Evolutionary conservation across 352 stramenopile species (phyloP).

Genomic region (Phytophthora colocasiae): DNA sequence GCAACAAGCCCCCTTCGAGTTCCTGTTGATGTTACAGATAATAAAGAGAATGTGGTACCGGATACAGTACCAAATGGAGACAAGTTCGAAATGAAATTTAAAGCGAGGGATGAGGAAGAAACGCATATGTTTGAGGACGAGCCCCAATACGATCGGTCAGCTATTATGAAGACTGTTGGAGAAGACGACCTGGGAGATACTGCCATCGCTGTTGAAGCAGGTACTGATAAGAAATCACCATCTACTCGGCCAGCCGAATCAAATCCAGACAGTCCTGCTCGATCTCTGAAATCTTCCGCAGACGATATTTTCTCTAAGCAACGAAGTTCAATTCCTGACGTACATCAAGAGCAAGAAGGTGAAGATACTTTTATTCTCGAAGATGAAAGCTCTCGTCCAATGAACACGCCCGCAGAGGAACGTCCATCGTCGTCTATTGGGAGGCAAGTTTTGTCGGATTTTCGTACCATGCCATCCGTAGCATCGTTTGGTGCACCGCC

Average conservation of each 20-base stretch:
- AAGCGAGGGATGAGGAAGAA: background rate
- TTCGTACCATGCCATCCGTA: conserved; percentile 66
- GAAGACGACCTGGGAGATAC: background rate
- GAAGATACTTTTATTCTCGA: conserved; percentile 1
- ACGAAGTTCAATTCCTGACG: background rate
- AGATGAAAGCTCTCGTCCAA: conserved; percentile 15
- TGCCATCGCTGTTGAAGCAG: background rate
- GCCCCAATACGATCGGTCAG: background rate
- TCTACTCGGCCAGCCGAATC: background rate
- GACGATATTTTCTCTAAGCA: background rate
- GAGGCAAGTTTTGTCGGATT: conserved; percentile 75
- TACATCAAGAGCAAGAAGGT: background rate
- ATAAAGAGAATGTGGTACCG: conserved; percentile 22
- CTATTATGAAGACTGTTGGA: no score
- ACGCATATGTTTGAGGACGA: background rate
- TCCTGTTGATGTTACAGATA: background rate
- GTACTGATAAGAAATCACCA: background rate
- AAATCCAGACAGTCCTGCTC: background rate
- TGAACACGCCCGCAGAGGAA: conserved; percentile 1
- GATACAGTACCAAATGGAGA: conserved; percentile 9
- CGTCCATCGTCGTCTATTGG: conserved; percentile 55
- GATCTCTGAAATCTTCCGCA: background rate
- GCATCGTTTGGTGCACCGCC: conserved; percentile 60
- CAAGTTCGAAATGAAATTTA: background rate
- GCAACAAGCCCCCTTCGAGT: conserved; percentile 16